These are phyloP conservation scores for Boechera retrofracta DNA, from an alignment of 345 rosid genomes.

Conservation along the genomic window DNA sequence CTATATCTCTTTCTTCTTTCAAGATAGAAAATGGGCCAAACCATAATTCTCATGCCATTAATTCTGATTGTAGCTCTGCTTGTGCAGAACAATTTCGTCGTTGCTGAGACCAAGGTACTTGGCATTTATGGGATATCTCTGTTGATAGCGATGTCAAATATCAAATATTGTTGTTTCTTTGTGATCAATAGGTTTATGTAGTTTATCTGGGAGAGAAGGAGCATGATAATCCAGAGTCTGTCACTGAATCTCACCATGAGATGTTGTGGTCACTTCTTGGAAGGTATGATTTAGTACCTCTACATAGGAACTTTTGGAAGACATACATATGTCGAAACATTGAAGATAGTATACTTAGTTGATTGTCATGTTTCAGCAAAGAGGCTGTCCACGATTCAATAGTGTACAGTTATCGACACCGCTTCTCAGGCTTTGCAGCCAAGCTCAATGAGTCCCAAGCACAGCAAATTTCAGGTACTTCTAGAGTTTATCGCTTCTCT, in stretches of 20 bases:
- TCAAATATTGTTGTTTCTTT: not conserved
- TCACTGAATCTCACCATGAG: slow-evolving; percentile 57
- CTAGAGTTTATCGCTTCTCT: not conserved
- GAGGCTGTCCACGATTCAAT: slow-evolving; percentile 48
- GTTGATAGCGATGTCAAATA: not conserved
- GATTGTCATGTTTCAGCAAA: slow-evolving; percentile 46
- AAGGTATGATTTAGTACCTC: slow-evolving; percentile 43
- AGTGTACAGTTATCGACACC: slow-evolving; percentile 71
- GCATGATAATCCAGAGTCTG: slow-evolving; percentile 46
- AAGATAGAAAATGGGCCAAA: not conserved
- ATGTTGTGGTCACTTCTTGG: slow-evolving; percentile 58
- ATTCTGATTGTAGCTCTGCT: not conserved
- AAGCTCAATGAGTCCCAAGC: slow-evolving; percentile 63
- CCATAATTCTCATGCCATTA: not conserved
- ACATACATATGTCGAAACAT: not conserved
- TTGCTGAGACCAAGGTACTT: slow-evolving; percentile 12
- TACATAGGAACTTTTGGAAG: not conserved
- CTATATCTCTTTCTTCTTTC: not conserved
- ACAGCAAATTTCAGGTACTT: slow-evolving; percentile 52
- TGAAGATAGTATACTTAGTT: not conserved
- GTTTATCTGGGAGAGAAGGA: slow-evolving; percentile 61
- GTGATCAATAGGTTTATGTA: slow-evolving; percentile 50
- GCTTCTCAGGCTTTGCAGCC: slow-evolving; percentile 76
- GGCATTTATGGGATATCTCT: not conserved
- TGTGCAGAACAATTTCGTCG: slow-evolving; percentile 1